Evolutionary conservation across 352 stramenopile genomes (phyloP), one percentile per base, ranked within the genome.

Genomic region (Pythium monospermum): DNA sequence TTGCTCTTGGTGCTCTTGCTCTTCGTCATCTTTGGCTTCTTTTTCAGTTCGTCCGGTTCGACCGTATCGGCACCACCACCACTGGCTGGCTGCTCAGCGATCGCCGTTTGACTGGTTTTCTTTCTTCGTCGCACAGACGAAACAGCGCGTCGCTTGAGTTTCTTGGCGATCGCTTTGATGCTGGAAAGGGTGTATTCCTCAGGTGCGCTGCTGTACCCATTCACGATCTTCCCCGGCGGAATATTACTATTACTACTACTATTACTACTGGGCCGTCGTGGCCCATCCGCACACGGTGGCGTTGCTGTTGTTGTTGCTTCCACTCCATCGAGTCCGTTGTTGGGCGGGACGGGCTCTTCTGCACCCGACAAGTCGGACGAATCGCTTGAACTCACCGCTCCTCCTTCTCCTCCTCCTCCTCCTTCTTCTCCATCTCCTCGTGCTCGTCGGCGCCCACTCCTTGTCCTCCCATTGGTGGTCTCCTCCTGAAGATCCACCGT

Each of bases 311-410:
- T n/a, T n/a, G n/a, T n/a, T n/a, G n/a, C n/a, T n/a, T n/a, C 23
- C 25, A 65, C 32, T 13, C 57, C 42, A 2, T 46, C 42, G 3
- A 38, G 19, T 22, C 50, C 54, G 19, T 23, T 19, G 53, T 53
- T 78, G 0, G 76, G 77, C 6, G 73, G 68, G n/a, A 87, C 83
- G 22, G 73, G 69, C 26, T 86, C 73, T 43, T 91, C 69, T 15
- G 73, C 79, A 10, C 65, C 74, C 2, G 79, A 91, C 2, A 88
- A 44, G 16, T 91, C 79, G n/a, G n/a, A n/a, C 11, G 79, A 87
- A 64, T 84, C 73, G 28, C 70, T 44, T 16, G 55, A 65, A 25
- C 40, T 37, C 16, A 30, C 30, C 18, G 4, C 37, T 37, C 1
- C 47, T 44, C 6, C 37, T 2, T n/a, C n/a, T n/a, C n/a, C n/a